These are phyloP conservation scores for Saturnispora mendoncae DNA, from an alignment of 805 yeast species.

Conservation along the genomic window DNA sequence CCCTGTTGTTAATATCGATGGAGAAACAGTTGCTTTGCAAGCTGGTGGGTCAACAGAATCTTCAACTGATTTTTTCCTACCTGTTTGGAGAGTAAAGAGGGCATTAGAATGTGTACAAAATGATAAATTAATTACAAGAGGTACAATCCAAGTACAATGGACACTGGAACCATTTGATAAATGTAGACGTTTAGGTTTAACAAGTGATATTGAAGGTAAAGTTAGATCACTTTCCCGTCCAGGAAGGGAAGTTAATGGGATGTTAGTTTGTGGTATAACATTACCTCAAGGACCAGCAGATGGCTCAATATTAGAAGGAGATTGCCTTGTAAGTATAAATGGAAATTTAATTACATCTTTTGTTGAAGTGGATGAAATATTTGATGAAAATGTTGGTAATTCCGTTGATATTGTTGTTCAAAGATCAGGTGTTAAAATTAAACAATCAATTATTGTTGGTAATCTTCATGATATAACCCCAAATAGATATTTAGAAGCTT, in stretches of 20 bases:
- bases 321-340: slow-evolving; percentile 66
- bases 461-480: slow-evolving; percentile 82
- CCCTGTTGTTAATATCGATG: slow-evolving; percentile 87
- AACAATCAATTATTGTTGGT: slow-evolving; percentile 47
- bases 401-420: slow-evolving; percentile 50
- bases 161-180: slow-evolving; percentile 78
- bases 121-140: slow-evolving; percentile 58
- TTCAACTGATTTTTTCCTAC: slow-evolving; percentile 87
- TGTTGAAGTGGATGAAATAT: slow-evolving; percentile 70
- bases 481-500: slow-evolving; percentile 65
- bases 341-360: slow-evolving; percentile 58
- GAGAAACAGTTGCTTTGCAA: slow-evolving; percentile 81
- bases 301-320: slow-evolving; percentile 71
- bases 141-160: slow-evolving; percentile 92
- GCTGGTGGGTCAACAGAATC: slow-evolving; percentile 93
- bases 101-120: slow-evolving; percentile 70
- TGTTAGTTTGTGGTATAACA: slow-evolving; percentile 73
- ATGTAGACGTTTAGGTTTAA: slow-evolving; percentile 78
- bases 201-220: slow-evolving; percentile 58
- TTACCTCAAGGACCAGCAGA: slow-evolving; percentile 84
- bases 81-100: slow-evolving; percentile 72
- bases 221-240: slow-evolving; percentile 41
- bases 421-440: slow-evolving; percentile 61
- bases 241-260: slow-evolving; percentile 70
- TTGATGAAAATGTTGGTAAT: slow-evolving; percentile 63